phyloP scores from a whole-genome alignment of 2,329 filamentous ascomycete species.

The Cladosporium colombiae region DNA sequence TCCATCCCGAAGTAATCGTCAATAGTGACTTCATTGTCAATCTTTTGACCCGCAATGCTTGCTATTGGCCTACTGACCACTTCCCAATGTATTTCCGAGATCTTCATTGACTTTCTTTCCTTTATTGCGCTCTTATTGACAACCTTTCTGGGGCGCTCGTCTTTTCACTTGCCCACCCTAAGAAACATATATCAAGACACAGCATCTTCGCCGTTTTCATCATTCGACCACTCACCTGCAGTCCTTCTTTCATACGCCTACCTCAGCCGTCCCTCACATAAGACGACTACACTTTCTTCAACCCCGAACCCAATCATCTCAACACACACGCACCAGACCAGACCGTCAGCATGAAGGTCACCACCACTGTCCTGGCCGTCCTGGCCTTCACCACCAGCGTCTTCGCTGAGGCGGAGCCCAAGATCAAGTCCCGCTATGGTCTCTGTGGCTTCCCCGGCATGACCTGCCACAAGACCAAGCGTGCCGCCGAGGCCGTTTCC shows the following conservation, averaged over 20 bases:
- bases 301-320: not conserved
- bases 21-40: constrained; percentile 8
- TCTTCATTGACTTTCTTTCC: not conserved
- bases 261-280: constrained; percentile 4
- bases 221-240: constrained; percentile 20
- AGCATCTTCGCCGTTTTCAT: constrained; percentile 14
- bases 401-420: constrained; percentile 24
- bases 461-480: constrained; percentile 36
- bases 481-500: constrained; percentile 43
- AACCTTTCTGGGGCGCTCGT: constrained; percentile 20
- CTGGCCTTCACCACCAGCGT: constrained; percentile 23
- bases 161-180: not conserved
- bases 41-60: not conserved
- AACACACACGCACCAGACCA: constrained; percentile 16
- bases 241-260: constrained; percentile 23
- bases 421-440: constrained; percentile 45
- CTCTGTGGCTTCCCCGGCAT: constrained; percentile 9
- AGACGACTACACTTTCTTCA: constrained; percentile 11
- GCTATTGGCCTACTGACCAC: constrained; percentile 11
- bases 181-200: constrained; percentile 20
- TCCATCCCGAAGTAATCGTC: not conserved
- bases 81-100: not conserved
- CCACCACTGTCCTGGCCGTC: constrained; percentile 25
- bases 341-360: constrained; percentile 31
- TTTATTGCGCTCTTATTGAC: constrained; percentile 22